Conservation (phyloP, 345 rosid genomes). For the Excoecaria cochinchinensis region DNA sequence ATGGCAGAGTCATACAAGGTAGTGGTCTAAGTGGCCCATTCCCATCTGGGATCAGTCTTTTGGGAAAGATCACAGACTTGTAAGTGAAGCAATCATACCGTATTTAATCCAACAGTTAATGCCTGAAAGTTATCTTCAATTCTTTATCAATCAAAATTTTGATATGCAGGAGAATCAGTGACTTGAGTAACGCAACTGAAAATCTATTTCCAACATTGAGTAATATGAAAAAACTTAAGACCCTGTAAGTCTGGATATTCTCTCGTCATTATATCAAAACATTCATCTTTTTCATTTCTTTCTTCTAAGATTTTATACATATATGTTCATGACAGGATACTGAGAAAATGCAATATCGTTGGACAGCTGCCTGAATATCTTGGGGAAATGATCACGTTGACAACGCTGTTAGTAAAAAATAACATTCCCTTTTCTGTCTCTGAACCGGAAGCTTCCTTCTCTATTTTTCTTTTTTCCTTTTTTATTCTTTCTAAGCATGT, state of each 20-base stretch:
- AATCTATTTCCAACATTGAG: not conserved
- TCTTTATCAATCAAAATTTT: not conserved
- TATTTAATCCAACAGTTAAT: not conserved
- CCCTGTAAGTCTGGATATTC: constrained; percentile 4
- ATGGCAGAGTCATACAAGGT: constrained; percentile 40
- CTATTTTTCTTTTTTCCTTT: no score
- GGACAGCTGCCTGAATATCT: no score
- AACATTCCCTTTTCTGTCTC: no score
- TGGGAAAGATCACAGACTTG: constrained; percentile 30
- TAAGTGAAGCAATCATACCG: constrained; percentile 9
- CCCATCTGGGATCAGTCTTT: constrained; percentile 32
- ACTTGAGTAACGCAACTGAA: constrained; percentile 16
- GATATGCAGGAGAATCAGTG: constrained; percentile 48
- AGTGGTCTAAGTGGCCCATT: constrained; percentile 62
- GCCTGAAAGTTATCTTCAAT: not conserved
- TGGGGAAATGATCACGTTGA: no score
- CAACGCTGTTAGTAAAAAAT: no score
- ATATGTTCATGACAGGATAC: no score
- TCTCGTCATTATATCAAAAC: not conserved
- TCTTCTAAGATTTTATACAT: not conserved
- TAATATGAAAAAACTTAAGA: constrained; percentile 3
- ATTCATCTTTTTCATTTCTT: not conserved
- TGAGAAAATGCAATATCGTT: no score
- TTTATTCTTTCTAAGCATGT: no score
- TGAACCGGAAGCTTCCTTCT: no score